Conservation (phyloP, 1,284 basidiomycete species). For the Leccinum fallax region DNA sequence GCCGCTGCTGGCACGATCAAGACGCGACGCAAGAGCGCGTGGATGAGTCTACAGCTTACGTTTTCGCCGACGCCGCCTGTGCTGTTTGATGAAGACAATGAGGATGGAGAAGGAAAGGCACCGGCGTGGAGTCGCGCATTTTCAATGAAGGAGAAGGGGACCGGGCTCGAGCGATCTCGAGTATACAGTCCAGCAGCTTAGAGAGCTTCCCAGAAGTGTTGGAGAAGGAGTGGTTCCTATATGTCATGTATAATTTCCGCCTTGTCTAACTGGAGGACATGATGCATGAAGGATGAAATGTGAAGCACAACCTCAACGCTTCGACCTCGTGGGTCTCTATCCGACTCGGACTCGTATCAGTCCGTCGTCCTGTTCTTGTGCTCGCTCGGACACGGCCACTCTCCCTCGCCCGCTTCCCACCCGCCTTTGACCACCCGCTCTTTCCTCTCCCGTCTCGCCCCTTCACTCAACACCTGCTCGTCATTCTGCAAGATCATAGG, state of each 20-base stretch:
- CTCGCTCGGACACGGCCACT: too few relatives aligned
- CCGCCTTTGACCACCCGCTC: too few relatives aligned
- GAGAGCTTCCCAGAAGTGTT: background rate
- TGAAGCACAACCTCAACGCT: too few relatives aligned
- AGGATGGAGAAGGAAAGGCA: slow-evolving; percentile 18
- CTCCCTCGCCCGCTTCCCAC: too few relatives aligned
- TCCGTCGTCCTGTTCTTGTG: too few relatives aligned
- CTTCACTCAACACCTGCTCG: too few relatives aligned
- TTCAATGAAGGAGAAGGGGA: slow-evolving; percentile 6
- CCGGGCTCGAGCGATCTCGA: too few relatives aligned
- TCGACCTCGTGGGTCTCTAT: too few relatives aligned
- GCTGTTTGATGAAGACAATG: slow-evolving; percentile 49
- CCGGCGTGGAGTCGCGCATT: slow-evolving; percentile 22
- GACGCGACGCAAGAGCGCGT: slow-evolving; percentile 67
- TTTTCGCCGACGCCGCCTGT: slow-evolving; percentile 71
- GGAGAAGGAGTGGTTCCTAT: background rate
- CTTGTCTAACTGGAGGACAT: background rate
- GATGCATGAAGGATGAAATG: background rate
- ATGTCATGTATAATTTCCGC: background rate
- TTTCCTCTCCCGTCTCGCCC: too few relatives aligned
- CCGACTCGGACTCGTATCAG: too few relatives aligned
- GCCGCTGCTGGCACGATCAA: background rate
- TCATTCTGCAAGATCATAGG: too few relatives aligned
- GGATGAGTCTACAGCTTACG: slow-evolving; percentile 71
- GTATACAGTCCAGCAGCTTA: background rate